phyloP scores from a whole-genome alignment of 163 green algal genomes.

The Volvox carteri region DNA sequence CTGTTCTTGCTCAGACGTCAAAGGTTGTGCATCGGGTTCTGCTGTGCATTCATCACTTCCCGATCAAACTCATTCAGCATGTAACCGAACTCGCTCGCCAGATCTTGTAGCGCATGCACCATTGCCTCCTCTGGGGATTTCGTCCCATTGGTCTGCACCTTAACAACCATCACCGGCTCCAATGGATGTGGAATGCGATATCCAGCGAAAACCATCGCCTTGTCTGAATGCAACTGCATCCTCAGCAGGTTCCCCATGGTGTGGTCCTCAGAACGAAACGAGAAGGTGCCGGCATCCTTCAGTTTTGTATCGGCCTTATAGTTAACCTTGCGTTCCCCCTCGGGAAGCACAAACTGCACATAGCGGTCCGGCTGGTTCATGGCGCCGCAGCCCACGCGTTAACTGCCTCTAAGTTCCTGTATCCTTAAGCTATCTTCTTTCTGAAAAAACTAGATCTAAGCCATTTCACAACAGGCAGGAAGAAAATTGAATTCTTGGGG shows the following conservation, averaged over 20 bases:
- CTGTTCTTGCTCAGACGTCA: background rate
- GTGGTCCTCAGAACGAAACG: slow-evolving; percentile 95
- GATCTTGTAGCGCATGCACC: slow-evolving; percentile 68
- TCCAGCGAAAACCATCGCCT: slow-evolving; percentile 91
- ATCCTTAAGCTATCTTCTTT: too few species aligned
- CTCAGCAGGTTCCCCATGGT: slow-evolving; percentile 95
- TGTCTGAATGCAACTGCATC: slow-evolving; percentile 92
- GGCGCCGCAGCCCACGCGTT: background rate
- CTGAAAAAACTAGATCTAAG: too few species aligned
- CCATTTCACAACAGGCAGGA: too few species aligned
- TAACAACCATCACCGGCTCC: slow-evolving; percentile 92
- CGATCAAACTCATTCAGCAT: slow-evolving; percentile 71
- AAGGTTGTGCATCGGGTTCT: slow-evolving; percentile 6
- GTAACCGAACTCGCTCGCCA: slow-evolving; percentile 68
- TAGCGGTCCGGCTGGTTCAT: slow-evolving; percentile 80
- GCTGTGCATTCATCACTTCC: slow-evolving; percentile 25
- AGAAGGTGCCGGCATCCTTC: slow-evolving; percentile 90
- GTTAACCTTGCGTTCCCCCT: slow-evolving; percentile 82
- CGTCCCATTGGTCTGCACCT: slow-evolving; percentile 83
- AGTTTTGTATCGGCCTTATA: slow-evolving; percentile 93
- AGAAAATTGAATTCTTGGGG: too few species aligned
- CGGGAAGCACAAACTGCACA: slow-evolving; percentile 84
- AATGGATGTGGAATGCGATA: slow-evolving; percentile 98
- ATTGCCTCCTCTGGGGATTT: slow-evolving; percentile 75
- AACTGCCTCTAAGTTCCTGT: too few species aligned